A percentile compares a stretch with the other conserved stretches of the same genome.
Conservation (phyloP, 495 filamentous ascomycete genomes). For the Xylaria nigripes region DNA sequence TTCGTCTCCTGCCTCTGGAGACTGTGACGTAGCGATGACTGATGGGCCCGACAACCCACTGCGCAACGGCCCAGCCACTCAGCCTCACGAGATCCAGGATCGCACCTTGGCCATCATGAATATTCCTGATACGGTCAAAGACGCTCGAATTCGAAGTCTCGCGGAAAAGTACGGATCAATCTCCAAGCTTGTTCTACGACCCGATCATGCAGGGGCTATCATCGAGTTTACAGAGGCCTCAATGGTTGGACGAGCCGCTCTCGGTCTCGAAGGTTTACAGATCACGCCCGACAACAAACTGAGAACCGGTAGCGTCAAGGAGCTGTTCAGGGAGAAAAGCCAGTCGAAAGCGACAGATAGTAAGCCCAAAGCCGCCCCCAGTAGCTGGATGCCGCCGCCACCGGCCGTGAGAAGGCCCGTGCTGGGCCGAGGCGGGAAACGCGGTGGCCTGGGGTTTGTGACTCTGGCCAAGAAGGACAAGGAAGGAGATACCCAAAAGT, state of each 20-base stretch:
- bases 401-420: constrained; percentile 51
- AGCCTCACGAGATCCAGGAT: constrained; percentile 31
- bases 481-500: constrained; percentile 17
- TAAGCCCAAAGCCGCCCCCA: constrained; percentile 16
- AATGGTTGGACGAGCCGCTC: constrained; percentile 62
- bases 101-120: constrained; percentile 58
- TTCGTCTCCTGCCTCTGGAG: constrained; percentile 26
- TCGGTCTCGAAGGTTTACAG: constrained; percentile 65
- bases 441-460: constrained; percentile 39
- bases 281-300: constrained; percentile 57
- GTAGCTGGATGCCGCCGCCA: constrained; percentile 42
- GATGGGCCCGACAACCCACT: constrained; percentile 15
- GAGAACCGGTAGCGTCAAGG: constrained; percentile 56
- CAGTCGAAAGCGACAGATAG: constrained; percentile 29
- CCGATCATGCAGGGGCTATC: constrained; percentile 78
- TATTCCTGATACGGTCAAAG: constrained; percentile 64
- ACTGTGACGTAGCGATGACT: constrained; percentile 25
- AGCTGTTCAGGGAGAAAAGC: constrained; percentile 56
- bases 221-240: constrained; percentile 68
- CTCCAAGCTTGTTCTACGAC: constrained; percentile 60
- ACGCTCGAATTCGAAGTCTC: constrained; percentile 55
- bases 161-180: constrained; percentile 56
- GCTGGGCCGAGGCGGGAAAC: constrained; percentile 50
- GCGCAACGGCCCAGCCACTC: constrained; percentile 16
- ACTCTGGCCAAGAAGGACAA: constrained; percentile 26